phyloP scores from a whole-genome alignment of 1,284 basidiomycete genomes.

The Taiwanofungus camphoratus region DNA sequence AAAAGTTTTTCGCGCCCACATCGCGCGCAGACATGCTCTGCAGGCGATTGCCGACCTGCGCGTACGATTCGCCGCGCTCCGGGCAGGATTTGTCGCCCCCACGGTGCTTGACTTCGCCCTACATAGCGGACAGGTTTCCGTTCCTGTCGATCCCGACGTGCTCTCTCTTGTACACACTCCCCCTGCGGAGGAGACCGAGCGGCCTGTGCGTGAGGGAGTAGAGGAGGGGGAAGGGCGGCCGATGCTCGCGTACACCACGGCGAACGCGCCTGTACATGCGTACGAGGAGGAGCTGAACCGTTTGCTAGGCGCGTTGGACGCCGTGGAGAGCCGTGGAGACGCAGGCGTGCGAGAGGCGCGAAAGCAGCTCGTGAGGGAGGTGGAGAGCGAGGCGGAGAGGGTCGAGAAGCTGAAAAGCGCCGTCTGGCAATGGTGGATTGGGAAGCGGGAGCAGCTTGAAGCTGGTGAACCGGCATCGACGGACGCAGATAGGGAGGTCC shows the following conservation, averaged over 20 bases:
- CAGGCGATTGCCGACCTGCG: conserved; percentile 3
- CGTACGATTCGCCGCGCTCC: conserved; percentile 4
- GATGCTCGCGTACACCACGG: conserved; percentile 34
- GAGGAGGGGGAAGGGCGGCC: conserved; percentile 3
- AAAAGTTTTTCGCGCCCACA: conserved; percentile 5
- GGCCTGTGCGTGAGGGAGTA: conserved; percentile 7
- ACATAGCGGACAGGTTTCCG: not conserved
- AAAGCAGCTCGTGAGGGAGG: conserved; percentile 49
- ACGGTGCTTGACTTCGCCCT: conserved; percentile 4
- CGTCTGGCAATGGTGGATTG: not conserved
- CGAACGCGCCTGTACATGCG: conserved; percentile 42
- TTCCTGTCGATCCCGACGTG: not conserved
- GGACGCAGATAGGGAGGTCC: no score
- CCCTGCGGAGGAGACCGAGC: no score
- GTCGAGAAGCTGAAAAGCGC: not conserved
- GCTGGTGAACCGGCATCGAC: no score
- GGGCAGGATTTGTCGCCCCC: conserved; percentile 4
- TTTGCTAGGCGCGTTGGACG: conserved; percentile 60
- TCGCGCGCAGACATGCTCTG: conserved; percentile 4
- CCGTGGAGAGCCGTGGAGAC: conserved; percentile 60
- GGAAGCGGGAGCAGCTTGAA: no score
- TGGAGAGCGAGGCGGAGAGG: conserved; percentile 42
- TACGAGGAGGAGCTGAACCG: conserved; percentile 52
- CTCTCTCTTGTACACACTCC: not conserved
- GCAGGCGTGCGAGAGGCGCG: conserved; percentile 49